Conservation (phyloP, 1,139 yeast species). For the Eremothecium sinecaudum region DNA sequence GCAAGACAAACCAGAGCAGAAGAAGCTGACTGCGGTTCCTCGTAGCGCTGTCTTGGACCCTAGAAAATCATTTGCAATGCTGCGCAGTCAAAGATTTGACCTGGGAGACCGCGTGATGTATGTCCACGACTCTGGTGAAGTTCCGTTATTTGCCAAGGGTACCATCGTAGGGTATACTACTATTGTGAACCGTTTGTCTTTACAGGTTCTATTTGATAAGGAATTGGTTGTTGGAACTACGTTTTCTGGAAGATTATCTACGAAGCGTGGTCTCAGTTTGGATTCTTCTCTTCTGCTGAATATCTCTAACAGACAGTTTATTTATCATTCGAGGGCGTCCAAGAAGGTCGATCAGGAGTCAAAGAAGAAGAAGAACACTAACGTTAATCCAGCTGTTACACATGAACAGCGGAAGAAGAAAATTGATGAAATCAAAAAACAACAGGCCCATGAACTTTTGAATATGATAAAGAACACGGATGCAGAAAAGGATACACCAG, state of each 20-base stretch:
- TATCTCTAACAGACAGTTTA: conserved; percentile 61
- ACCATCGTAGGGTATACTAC: conserved; percentile 78
- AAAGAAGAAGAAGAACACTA: conserved; percentile 6
- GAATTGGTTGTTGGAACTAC: conserved; percentile 77
- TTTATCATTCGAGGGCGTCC: conserved; percentile 66
- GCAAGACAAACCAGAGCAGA: conserved; percentile 37
- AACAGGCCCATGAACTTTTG: conserved; percentile 25
- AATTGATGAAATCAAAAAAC: conserved; percentile 15
- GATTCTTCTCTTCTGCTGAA: conserved; percentile 80
- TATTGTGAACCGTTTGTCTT: conserved; percentile 42
- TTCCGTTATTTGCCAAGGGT: conserved; percentile 80
- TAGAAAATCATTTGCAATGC: conserved; percentile 56
- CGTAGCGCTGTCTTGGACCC: conserved; percentile 77
- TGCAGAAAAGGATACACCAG: conserved; percentile 6
- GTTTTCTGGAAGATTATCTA: conserved; percentile 64
- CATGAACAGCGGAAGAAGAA: conserved; percentile 11
- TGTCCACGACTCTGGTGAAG: conserved; percentile 81
- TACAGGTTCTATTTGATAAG: conserved; percentile 72
- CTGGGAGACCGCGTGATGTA: conserved; percentile 88
- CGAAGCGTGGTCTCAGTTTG: conserved; percentile 76
- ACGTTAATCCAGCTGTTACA: conserved; percentile 4
- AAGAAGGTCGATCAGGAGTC: conserved; percentile 28
- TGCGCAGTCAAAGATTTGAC: conserved; percentile 66
- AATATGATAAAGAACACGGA: conserved; percentile 21
- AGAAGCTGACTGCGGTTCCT: conserved; percentile 74